Evolutionary conservation across 202 grass and related monocot genomes (phyloP).

Genomic region (Carex arenaria): DNA sequence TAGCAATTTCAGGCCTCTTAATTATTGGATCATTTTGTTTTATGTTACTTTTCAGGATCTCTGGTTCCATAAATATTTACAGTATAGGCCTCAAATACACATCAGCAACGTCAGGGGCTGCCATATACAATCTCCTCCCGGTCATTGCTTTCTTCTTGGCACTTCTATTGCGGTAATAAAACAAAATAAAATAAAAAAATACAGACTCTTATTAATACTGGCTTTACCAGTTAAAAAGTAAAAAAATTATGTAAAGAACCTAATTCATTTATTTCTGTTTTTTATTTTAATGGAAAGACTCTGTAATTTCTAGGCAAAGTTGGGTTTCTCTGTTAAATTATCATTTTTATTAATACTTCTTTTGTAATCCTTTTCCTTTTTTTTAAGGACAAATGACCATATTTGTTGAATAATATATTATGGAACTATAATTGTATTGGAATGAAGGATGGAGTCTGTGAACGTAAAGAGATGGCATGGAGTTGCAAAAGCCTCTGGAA

Average conservation of each 20-base stretch:
- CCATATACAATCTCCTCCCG: conserved; percentile 59
- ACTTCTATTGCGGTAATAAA: conserved; percentile 41
- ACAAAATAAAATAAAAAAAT: background rate
- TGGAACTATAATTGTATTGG: background rate
- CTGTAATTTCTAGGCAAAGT: background rate
- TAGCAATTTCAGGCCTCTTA: background rate
- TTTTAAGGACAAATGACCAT: background rate
- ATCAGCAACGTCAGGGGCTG: conserved; percentile 54
- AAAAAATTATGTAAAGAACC: background rate
- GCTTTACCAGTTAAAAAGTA: background rate
- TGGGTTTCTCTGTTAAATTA: background rate
- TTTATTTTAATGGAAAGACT: background rate
- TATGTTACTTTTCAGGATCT: conserved; percentile 40
- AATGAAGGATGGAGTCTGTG: conserved; percentile 54
- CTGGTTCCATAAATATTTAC: conserved; percentile 56
- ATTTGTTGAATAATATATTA: background rate
- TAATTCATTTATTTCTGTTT: background rate
- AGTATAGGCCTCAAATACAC: conserved; percentile 67
- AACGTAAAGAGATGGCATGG: conserved; percentile 52
- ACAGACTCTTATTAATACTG: background rate
- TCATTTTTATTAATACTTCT: background rate
- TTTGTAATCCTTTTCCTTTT: background rate
- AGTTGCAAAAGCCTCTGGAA: conserved; percentile 46
- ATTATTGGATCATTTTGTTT: background rate
- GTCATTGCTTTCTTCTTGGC: conserved; percentile 66